These are phyloP conservation scores for Ganoderma boninense DNA, from an alignment of 1,284 basidiomycete genomes.

Conservation along the genomic window DNA sequence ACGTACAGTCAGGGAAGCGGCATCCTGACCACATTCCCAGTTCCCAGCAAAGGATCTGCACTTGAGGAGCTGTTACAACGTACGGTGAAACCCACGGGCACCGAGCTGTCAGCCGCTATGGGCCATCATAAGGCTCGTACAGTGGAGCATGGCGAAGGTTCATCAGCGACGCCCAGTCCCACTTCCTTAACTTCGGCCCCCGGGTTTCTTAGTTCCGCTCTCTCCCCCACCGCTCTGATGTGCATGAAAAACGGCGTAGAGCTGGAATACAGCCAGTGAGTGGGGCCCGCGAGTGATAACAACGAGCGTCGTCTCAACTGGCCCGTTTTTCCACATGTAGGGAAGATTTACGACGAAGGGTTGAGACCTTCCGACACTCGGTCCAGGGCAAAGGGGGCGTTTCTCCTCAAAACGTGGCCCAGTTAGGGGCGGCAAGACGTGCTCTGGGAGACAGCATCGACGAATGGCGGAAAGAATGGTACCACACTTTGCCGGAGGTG, in stretches of 20 bases:
- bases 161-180: too few species aligned
- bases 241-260: background rate
- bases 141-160: too few species aligned
- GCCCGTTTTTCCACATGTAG: background rate
- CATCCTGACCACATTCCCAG: background rate
- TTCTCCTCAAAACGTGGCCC: background rate
- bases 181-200: too few species aligned
- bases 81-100: background rate
- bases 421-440: background rate
- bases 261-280: background rate
- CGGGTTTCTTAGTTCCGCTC: too few species aligned
- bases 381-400: background rate
- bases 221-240: background rate
- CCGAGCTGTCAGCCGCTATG: background rate
- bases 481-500: background rate
- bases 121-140: too few species aligned
- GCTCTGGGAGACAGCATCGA: background rate
- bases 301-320: background rate
- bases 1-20: too few species aligned
- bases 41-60: background rate
- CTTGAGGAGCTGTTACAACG: background rate
- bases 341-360: background rate
- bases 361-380: background rate
- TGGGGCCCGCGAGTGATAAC: background rate
- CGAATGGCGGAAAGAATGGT: background rate